Evolutionary conservation across 2,329 filamentous ascomycete species (phyloP).

Genomic region (Nannizzia gypsea): DNA sequence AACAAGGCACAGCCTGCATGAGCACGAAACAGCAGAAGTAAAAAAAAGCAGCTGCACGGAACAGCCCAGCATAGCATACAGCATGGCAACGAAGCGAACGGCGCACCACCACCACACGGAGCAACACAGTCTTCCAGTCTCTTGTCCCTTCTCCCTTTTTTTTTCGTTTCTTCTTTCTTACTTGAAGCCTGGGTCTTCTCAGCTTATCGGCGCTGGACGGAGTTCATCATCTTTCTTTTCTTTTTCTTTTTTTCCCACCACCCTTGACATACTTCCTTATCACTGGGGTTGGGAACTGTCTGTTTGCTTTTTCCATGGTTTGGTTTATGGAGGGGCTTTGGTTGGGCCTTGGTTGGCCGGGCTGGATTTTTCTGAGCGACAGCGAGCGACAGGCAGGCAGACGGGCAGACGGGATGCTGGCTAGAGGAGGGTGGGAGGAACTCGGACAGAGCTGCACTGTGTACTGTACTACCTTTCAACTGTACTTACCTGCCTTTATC

Average conservation of each 20-base stretch:
- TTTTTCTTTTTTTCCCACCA: not conserved
- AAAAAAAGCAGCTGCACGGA: not conserved
- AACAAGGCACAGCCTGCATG: not conserved
- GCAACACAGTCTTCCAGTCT: not conserved
- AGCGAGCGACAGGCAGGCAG: not conserved
- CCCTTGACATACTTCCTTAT: not conserved
- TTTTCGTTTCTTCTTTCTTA: not conserved
- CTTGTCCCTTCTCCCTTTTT: not conserved
- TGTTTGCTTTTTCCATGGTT: conserved; percentile 1
- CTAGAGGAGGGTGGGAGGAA: not conserved
- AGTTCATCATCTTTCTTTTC: not conserved
- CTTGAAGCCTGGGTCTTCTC: not conserved
- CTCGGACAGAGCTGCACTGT: not conserved
- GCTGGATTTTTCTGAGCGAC: not conserved
- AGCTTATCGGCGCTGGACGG: conserved; percentile 4
- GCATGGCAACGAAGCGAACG: not conserved
- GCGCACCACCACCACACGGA: not conserved
- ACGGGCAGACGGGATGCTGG: not conserved
- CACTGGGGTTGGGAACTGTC: not conserved
- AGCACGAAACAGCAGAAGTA: not conserved
- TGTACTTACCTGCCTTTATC: not conserved
- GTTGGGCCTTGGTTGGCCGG: not conserved
- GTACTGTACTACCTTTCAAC: not conserved
- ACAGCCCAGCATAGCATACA: not conserved
- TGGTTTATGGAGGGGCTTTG: not conserved